These are phyloP conservation scores for Aspergillus phoenicis DNA, from an alignment of 2,329 filamentous ascomycete genomes.

Conservation along the genomic window DNA sequence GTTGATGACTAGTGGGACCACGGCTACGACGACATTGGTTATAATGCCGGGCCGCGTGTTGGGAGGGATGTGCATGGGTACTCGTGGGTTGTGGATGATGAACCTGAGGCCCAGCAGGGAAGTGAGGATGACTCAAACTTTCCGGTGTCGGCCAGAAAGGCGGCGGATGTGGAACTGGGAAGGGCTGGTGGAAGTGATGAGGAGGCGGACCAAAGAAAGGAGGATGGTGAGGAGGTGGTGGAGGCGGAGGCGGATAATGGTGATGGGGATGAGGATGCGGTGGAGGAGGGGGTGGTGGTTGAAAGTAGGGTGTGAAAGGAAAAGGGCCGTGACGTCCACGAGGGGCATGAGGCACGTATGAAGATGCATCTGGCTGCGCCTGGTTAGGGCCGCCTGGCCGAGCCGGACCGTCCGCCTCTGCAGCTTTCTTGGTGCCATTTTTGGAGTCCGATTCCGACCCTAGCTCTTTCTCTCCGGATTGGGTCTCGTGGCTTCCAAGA, in stretches of 20 bases:
- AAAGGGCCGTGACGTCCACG: neutral
- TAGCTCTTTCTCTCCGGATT: neutral
- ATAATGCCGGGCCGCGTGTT: too few species aligned
- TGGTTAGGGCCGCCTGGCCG: neutral
- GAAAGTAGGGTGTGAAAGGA: neutral
- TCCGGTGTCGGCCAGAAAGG: neutral
- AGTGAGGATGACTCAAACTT: neutral
- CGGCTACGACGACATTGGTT: neutral
- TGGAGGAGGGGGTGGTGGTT: neutral
- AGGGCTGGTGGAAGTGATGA: neutral
- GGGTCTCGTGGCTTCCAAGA: neutral
- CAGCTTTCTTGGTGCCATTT: neutral
- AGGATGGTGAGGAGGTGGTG: neutral
- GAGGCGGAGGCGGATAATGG: neutral
- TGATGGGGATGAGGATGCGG: conserved; percentile 2
- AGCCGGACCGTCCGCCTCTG: neutral
- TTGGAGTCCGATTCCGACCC: neutral
- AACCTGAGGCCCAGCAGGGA: neutral
- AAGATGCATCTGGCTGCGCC: neutral
- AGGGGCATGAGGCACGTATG: neutral
- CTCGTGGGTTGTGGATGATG: neutral
- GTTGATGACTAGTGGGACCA: neutral
- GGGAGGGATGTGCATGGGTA: neutral
- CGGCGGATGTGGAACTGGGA: neutral
- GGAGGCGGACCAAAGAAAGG: neutral